Conservation (phyloP, 129 eudicot genomes). For the Kitagawia praeruptora region DNA sequence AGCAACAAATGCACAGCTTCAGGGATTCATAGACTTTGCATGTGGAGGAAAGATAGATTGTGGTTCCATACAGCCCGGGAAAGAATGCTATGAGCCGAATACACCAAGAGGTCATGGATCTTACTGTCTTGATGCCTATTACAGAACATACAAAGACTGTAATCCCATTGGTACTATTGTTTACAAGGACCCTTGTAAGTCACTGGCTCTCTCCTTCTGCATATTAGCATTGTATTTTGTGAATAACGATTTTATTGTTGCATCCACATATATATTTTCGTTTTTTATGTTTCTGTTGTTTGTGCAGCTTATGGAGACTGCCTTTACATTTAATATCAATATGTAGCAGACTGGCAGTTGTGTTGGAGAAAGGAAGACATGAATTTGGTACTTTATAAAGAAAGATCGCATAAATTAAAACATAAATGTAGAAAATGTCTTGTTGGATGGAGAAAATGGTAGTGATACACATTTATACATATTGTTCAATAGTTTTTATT, state of each 20-base stretch:
- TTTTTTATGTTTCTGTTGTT: not conserved
- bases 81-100: not conserved
- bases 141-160: not conserved
- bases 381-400: too few relatives aligned
- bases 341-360: too few relatives aligned
- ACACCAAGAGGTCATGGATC: not conserved
- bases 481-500: too few relatives aligned
- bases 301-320: not conserved
- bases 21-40: not conserved
- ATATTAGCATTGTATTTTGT: too few relatives aligned
- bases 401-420: too few relatives aligned
- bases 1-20: not conserved
- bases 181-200: conserved; percentile 1
- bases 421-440: too few relatives aligned
- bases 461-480: too few relatives aligned
- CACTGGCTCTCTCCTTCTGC: not conserved
- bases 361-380: too few relatives aligned
- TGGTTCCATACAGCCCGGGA: not conserved
- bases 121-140: not conserved
- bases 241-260: too few relatives aligned
- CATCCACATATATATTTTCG: too few relatives aligned
- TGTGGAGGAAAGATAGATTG: not conserved
- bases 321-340: not conserved
- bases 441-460: too few relatives aligned
- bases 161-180: not conserved